phyloP scores from a whole-genome alignment of 306 rosid species.

The Pyrus pyrifolia region DNA sequence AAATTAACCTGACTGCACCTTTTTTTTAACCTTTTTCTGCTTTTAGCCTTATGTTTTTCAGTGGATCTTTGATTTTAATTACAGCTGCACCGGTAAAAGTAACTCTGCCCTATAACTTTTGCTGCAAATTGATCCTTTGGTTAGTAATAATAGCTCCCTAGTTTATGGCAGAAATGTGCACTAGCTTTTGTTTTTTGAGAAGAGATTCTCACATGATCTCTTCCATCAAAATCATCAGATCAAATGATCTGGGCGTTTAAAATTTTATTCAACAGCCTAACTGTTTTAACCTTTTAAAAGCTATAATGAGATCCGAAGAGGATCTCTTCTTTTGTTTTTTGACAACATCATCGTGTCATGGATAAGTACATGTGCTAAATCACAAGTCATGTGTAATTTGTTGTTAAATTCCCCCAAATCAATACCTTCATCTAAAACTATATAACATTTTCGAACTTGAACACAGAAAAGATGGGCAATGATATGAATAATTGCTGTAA shows the following conservation, averaged over 20 bases:
- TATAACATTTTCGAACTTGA: neutral
- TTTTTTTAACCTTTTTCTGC: neutral
- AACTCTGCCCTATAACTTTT: neutral
- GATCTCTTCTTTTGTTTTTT: neutral
- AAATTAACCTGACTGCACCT: neutral
- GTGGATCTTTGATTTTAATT: neutral
- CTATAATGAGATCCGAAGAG: rapidly evolving
- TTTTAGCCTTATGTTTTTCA: neutral
- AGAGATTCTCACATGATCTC: no score
- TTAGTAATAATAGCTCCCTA: neutral
- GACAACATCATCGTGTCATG: neutral
- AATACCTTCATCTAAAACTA: neutral
- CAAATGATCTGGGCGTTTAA: rapidly evolving
- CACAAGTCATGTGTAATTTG: neutral
- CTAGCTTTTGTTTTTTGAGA: neutral
- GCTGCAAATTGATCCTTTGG: neutral
- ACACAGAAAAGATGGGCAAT: no score
- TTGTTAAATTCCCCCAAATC: neutral
- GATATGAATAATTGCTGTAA: no score
- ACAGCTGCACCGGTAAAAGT: neutral
- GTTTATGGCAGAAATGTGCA: neutral
- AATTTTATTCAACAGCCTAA: rapidly evolving
- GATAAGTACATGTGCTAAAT: neutral
- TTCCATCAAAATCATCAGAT: rapidly evolving
- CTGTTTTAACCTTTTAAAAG: no score